phyloP scores from a whole-genome alignment of 805 yeast genomes.

The Teunomyces kruisii region DNA sequence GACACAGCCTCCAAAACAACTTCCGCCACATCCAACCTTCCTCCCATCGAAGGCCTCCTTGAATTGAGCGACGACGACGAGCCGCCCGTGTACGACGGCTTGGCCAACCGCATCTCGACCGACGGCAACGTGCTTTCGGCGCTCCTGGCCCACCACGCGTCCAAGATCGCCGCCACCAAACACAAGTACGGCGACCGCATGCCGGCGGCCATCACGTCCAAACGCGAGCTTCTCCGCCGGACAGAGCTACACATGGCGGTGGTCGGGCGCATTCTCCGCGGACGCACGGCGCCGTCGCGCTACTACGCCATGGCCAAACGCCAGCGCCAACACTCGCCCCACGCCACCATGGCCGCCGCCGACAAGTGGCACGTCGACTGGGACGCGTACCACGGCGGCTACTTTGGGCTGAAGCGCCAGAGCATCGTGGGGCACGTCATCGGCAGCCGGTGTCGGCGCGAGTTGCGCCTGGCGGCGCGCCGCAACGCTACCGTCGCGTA shows the following conservation, averaged over 20 bases:
- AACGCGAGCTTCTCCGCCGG: constrained; percentile 26
- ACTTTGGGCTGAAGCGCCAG: constrained; percentile 60
- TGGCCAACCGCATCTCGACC: constrained; percentile 9
- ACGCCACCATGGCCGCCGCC: constrained; percentile 43
- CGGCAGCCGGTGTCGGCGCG: constrained; percentile 24
- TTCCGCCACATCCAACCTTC: background rate
- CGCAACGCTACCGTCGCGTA: constrained; percentile 50
- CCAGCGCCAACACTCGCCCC: constrained; percentile 36
- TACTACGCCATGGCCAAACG: constrained; percentile 52
- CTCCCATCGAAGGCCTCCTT: constrained; percentile 3
- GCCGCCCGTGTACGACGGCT: constrained; percentile 5
- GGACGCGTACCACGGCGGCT: constrained; percentile 53
- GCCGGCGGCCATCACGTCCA: constrained; percentile 30
- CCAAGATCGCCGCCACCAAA: constrained; percentile 13
- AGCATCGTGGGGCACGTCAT: constrained; percentile 47
- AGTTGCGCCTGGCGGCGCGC: constrained; percentile 24
- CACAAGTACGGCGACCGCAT: constrained; percentile 15
- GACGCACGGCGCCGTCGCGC: constrained; percentile 40
- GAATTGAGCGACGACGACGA: constrained; percentile 1
- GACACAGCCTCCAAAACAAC: background rate
- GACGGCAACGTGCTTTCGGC: constrained; percentile 15
- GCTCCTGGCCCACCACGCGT: constrained; percentile 12
- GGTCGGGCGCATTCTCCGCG: constrained; percentile 44
- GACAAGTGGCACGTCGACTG: constrained; percentile 51
- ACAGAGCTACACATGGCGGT: constrained; percentile 28